A percentile compares a stretch with the other conserved stretches of the same genome.
Evolutionary conservation across 768 basidiomycete genomes (phyloP).

Genomic region (Hygrophorus russula): DNA sequence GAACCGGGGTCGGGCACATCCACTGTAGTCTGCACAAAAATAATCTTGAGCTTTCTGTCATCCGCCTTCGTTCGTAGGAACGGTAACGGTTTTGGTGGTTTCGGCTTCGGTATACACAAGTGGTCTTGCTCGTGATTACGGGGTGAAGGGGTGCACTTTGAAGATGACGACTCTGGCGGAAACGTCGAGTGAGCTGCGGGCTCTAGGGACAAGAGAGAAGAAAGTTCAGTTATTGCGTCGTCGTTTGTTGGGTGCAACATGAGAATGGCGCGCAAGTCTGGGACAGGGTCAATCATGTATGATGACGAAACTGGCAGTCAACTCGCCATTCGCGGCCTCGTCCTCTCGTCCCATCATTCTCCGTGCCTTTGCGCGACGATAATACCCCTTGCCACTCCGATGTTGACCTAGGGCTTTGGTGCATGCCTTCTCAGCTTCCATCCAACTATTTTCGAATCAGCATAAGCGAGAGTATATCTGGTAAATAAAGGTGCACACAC

Average conservation of each 20-base stretch:
- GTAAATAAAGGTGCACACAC: slow-evolving; percentile 27
- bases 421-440: slow-evolving; percentile 62
- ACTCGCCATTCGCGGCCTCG: slow-evolving; percentile 50
- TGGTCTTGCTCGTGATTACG: slow-evolving; percentile 16
- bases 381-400: slow-evolving; percentile 58
- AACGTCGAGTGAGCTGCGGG: slow-evolving; percentile 11
- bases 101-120: slow-evolving; percentile 28
- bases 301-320: neutral
- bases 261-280: slow-evolving; percentile 53
- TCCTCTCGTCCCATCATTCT: slow-evolving; percentile 44
- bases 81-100: slow-evolving; percentile 35
- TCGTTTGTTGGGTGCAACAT: slow-evolving; percentile 51
- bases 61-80: slow-evolving; percentile 42
- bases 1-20: slow-evolving; percentile 3
- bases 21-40: slow-evolving; percentile 31
- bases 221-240: slow-evolving; percentile 50
- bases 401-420: slow-evolving; percentile 54
- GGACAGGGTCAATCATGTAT: neutral
- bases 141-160: slow-evolving; percentile 2
- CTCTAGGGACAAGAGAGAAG: slow-evolving; percentile 23
- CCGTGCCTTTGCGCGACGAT: slow-evolving; percentile 56
- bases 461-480: slow-evolving; percentile 5
- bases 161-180: slow-evolving; percentile 15
- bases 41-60: slow-evolving; percentile 41
- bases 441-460: slow-evolving; percentile 36